Evolutionary conservation across 352 stramenopile species (phyloP).

Genomic region (Globisporangium recalcitrans): DNA sequence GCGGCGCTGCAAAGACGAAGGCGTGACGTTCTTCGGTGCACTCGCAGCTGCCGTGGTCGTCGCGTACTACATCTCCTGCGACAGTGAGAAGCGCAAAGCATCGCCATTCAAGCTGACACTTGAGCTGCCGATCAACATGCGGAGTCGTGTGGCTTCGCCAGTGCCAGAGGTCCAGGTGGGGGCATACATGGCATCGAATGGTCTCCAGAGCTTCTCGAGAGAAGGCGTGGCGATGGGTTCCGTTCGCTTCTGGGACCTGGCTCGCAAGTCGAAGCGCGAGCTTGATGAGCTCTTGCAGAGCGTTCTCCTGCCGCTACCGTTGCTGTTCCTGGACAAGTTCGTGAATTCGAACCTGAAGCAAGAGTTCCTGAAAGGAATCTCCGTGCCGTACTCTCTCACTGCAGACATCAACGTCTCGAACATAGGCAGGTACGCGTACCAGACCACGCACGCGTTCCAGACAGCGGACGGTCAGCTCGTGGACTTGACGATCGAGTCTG

Average conservation of each 20-base stretch:
- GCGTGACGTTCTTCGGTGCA: slow-evolving; percentile 30
- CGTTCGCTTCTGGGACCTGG: slow-evolving; percentile 12
- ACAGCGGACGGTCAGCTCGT: not conserved
- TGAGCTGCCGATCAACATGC: not conserved
- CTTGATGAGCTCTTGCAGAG: slow-evolving; percentile 1
- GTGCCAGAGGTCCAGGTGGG: not conserved
- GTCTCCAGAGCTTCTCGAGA: not conserved
- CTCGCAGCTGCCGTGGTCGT: slow-evolving; percentile 21
- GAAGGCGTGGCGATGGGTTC: not conserved
- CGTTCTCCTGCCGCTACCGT: not conserved
- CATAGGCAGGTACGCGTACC: not conserved
- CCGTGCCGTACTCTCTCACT: not conserved
- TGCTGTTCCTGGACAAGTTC: not conserved
- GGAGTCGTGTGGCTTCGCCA: not conserved
- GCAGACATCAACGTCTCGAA: slow-evolving; percentile 9
- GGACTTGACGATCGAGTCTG: not conserved
- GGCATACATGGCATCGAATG: not conserved
- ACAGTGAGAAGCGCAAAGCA: not conserved
- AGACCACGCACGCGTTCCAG: not conserved
- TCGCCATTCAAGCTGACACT: not conserved
- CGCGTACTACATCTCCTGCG: not conserved
- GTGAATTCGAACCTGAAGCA: not conserved
- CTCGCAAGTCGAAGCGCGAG: slow-evolving; percentile 7
- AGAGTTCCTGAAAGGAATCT: not conserved
- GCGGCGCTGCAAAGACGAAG: slow-evolving; percentile 30